A percentile compares a stretch with the other conserved stretches of the same genome.
Evolutionary conservation across 208 protist genomes (phyloP).

Genomic region (Trichomonas gallinae): DNA sequence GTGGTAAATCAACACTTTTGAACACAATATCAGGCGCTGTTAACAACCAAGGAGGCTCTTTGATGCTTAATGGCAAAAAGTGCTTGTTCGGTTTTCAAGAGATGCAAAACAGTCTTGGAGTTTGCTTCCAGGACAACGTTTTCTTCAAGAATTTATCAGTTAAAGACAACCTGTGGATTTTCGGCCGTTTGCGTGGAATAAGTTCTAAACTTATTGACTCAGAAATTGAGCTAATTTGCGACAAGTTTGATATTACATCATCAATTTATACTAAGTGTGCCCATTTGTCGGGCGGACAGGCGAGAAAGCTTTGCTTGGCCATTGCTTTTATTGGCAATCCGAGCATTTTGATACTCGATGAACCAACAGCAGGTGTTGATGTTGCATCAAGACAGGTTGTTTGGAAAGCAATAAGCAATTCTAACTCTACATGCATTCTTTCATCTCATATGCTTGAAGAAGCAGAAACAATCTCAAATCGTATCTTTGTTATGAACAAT

Average conservation of each 20-base stretch:
- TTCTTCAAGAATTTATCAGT: not conserved
- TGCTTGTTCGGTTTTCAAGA: too few species aligned
- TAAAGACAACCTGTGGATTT: not conserved
- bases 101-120: too few species aligned
- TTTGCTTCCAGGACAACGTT: not conserved
- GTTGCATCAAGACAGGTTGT: not conserved
- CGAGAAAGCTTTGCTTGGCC: not conserved
- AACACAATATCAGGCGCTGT: not conserved
- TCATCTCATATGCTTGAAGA: not conserved
- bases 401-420: not conserved
- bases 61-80: too few species aligned
- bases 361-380: constrained; percentile 10
- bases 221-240: not conserved
- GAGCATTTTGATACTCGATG: not conserved
- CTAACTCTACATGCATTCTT: not conserved
- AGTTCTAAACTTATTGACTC: not conserved
- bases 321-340: constrained; percentile 3
- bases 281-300: not conserved
- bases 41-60: too few species aligned
- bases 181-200: not conserved
- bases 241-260: not conserved
- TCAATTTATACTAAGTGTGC: not conserved
- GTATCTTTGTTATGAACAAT: not conserved
- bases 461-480: not conserved
- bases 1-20: not conserved